Percentiles rank a stretch among this genome's conserved stretches.
Evolutionary conservation across 1,139 yeast genomes (phyloP).

Genomic region (Yamadazyma siamensis): DNA sequence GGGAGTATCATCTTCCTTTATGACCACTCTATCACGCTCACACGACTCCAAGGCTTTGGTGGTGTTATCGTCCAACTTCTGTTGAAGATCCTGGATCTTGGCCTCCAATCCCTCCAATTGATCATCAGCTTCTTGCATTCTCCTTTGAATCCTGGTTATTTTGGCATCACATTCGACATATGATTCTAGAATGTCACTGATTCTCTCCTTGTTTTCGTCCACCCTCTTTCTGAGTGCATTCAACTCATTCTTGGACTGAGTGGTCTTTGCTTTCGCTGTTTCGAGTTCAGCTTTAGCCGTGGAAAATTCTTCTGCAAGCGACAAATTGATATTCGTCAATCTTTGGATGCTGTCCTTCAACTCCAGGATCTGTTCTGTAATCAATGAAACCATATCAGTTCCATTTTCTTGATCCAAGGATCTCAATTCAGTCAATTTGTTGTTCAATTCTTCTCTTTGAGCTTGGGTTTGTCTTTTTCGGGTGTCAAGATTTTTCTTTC

Average conservation of each 20-base stretch:
- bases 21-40: constrained; percentile 23
- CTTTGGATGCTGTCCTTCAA: constrained; percentile 20
- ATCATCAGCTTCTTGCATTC: no score
- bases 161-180: constrained; percentile 1
- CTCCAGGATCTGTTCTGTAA: constrained; percentile 29
- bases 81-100: constrained; percentile 11
- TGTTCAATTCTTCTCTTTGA: constrained; percentile 14
- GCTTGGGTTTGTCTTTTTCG: no score
- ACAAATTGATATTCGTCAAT: constrained; percentile 24
- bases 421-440: constrained; percentile 16
- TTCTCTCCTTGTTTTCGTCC: constrained; percentile 8
- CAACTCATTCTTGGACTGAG: constrained; percentile 2
- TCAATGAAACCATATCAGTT: neutral
- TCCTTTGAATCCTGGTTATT: neutral
- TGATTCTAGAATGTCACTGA: neutral
- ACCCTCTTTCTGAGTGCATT: constrained; percentile 8
- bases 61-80: constrained; percentile 10
- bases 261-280: constrained; percentile 6
- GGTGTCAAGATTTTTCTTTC: no score
- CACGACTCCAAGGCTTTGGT: constrained; percentile 33
- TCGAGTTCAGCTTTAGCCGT: constrained; percentile 2
- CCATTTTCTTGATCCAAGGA: constrained; percentile 17
- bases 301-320: constrained; percentile 24
- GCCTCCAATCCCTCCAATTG: constrained; percentile 10
- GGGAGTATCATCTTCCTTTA: constrained; percentile 30